Evolutionary conservation across 257 asterid genomes (phyloP).

Genomic region (Rubia yunnanensis): DNA sequence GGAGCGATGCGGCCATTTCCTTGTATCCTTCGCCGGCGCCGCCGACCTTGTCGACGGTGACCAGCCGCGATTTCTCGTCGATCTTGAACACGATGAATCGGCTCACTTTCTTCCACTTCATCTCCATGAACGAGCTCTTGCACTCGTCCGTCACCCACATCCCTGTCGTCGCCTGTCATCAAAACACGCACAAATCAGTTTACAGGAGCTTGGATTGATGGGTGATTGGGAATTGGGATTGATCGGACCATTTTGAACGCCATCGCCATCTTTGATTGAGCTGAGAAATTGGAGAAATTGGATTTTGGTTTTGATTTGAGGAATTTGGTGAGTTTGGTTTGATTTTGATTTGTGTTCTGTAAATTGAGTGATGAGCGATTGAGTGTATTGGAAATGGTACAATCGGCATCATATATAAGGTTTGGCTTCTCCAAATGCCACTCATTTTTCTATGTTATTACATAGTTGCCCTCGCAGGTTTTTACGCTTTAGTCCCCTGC

Average conservation of each 20-base stretch:
- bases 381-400: not conserved
- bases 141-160: slow-evolving; percentile 92
- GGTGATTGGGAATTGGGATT: not conserved
- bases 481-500: no score
- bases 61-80: slow-evolving; percentile 51
- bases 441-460: slow-evolving; percentile 4
- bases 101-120: slow-evolving; percentile 88
- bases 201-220: not conserved
- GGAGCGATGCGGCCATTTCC: slow-evolving; percentile 66
- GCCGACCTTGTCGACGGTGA: slow-evolving; percentile 79
- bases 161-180: slow-evolving; percentile 56
- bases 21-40: slow-evolving; percentile 64
- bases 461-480: slow-evolving; percentile 9
- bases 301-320: slow-evolving; percentile 4
- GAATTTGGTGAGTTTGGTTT: not conserved
- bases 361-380: not conserved
- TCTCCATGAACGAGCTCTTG: slow-evolving; percentile 77
- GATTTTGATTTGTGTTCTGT: not conserved
- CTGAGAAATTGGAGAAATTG: slow-evolving; percentile 5
- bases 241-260: slow-evolving; percentile 68
- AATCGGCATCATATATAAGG: slow-evolving; percentile 38
- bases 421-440: slow-evolving; percentile 35
- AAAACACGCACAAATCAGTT: not conserved
- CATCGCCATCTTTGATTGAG: slow-evolving; percentile 55
- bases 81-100: slow-evolving; percentile 79